phyloP scores from a whole-genome alignment of 169 alveolate genomes.

The Sarcocystis neurona region DNA sequence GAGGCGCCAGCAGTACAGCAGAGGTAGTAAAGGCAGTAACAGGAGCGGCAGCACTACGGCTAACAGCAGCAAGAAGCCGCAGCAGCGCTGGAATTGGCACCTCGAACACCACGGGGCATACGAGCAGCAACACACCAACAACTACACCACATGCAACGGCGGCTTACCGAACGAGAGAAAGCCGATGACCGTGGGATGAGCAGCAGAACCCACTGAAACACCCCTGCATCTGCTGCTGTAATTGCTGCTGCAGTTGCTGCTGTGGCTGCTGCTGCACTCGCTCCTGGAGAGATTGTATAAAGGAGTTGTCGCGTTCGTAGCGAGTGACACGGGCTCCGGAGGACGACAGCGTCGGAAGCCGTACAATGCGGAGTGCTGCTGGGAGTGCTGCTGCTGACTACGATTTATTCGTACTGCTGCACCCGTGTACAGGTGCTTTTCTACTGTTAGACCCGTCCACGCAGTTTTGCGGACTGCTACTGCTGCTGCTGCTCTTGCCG shows the following conservation, averaged over 20 bases:
- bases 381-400: too few relatives aligned
- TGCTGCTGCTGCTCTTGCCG: too few relatives aligned
- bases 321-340: neutral
- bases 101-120: neutral
- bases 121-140: neutral
- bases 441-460: too few relatives aligned
- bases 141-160: neutral
- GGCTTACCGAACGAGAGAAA: neutral
- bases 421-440: too few relatives aligned
- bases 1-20: too few relatives aligned
- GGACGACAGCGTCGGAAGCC: neutral
- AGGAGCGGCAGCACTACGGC: neutral
- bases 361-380: too few relatives aligned
- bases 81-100: too few relatives aligned
- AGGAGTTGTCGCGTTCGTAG: neutral
- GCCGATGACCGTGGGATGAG: neutral
- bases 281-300: neutral
- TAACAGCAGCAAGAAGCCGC: too few relatives aligned
- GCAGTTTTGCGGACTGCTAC: too few relatives aligned
- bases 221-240: neutral
- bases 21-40: neutral
- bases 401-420: too few relatives aligned
- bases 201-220: neutral
- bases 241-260: neutral
- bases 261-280: constrained; percentile 4